A percentile compares a stretch with the other conserved stretches of the same genome.
phyloP scores from a whole-genome alignment of 768 basidiomycete species.

The Lactarius sp. region DNA sequence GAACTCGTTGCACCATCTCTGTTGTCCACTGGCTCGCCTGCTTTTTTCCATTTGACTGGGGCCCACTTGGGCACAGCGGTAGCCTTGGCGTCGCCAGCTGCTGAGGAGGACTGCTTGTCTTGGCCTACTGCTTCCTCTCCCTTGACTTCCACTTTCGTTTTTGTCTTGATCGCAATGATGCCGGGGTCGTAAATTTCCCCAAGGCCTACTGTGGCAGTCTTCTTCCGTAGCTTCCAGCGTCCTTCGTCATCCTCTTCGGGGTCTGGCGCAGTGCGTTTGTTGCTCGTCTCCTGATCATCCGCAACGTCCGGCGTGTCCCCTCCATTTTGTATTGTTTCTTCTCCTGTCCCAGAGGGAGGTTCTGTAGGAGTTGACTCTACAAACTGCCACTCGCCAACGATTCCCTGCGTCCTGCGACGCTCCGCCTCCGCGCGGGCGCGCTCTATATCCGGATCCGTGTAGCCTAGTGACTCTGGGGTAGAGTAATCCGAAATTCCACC shows the following conservation, averaged over 20 bases:
- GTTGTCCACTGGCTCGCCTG: conserved; percentile 2
- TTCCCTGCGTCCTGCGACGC: conserved; percentile 56
- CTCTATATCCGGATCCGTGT: conserved; percentile 70
- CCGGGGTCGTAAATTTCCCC: conserved; percentile 84
- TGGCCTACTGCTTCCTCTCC: conserved; percentile 4
- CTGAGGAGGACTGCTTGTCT: background rate
- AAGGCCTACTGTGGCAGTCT: conserved; percentile 52
- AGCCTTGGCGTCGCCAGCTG: conserved; percentile 1
- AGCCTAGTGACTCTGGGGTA: conserved; percentile 80
- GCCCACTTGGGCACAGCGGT: conserved; percentile 23
- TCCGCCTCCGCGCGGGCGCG: conserved; percentile 55
- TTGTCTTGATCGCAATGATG: conserved; percentile 57
- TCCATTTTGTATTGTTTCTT: conserved; percentile 9
- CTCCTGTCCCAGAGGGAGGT: conserved; percentile 22
- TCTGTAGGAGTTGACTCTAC: conserved; percentile 38
- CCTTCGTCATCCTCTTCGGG: conserved; percentile 44
- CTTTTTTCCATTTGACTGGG: conserved; percentile 24
- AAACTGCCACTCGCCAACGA: conserved; percentile 74
- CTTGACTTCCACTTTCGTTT: conserved; percentile 46
- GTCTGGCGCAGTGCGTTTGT: conserved; percentile 31
- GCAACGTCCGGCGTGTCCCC: conserved; percentile 27
- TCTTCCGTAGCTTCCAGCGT: conserved; percentile 66
- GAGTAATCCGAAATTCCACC: conserved; percentile 82
- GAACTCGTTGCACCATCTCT: background rate
- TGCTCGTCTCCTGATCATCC: conserved; percentile 8